Base-by-base conservation (phyloP, 225 moss, liverwort and hornwort species). In the Neckera pumila region DNA sequence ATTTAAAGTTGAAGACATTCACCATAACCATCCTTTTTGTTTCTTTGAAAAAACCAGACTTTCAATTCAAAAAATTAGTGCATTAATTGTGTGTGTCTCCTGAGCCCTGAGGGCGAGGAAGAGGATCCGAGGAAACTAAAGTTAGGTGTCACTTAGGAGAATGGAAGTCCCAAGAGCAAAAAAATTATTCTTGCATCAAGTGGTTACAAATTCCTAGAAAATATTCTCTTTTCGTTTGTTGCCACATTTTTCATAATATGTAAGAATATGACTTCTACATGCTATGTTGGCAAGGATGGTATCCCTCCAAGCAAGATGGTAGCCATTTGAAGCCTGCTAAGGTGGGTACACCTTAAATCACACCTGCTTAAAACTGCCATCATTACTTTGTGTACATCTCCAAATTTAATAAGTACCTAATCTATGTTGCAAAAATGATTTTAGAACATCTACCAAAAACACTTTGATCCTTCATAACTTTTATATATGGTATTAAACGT, bases 361-460 rank as follows among this genome's bases (percentile, higher is more conserved):
- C 20, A 12, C 3, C 1, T 0, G 2, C 2, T 4, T 67, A 67
- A 67, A n/a, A 12, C 2, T 0, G 1, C 7, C 21, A n/a, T 22
- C n/a, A 21, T 67, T 4, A 67, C 4, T 67, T 0, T n/a, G 1
- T 67, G 4, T n/a, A n/a, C 4, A 69, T 69, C 38, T 38, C 22
- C 3, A 38, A 69, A 69, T 38, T 22, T 12, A 12, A 7, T 69
- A 7, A 21, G 4, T 38, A 22, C 1, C n/a, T n/a, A n/a, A n/a
- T n/a, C 22, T 38, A 7, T 38, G 7, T 67, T 38, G 22, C 38
- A 69, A 3, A 67, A 38, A 38, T 0, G 0, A 38, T 38, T 69
- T 69, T 38, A 4, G 13, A 69, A 38, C 13, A 22, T 38, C 2
- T 13, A 12, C 2, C 4, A 22, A 12, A 67, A 36, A 67, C 22